Percentiles rank a stretch among this genome's conserved stretches.
These are phyloP conservation scores for Tulasnella sp. DNA, from an alignment of 768 basidiomycete species.

Conservation along the genomic window DNA sequence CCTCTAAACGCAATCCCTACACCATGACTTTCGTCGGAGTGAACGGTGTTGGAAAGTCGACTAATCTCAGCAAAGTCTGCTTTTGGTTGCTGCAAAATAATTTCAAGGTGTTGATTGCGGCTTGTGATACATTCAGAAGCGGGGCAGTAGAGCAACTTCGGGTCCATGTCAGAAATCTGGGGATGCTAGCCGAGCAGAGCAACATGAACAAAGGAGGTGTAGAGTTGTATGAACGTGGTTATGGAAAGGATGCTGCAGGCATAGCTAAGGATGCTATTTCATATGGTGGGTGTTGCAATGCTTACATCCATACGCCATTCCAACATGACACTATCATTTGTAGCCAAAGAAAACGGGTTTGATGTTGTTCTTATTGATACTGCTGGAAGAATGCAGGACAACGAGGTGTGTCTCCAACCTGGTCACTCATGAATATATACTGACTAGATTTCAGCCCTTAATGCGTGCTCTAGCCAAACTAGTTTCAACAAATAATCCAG, in stretches of 20 bases:
- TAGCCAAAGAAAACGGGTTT: slow-evolving; percentile 80
- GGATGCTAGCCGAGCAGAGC: slow-evolving; percentile 49
- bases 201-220: slow-evolving; percentile 63
- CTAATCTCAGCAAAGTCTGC: slow-evolving; percentile 94
- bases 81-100: slow-evolving; percentile 99
- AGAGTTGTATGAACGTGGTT: slow-evolving; percentile 90
- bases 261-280: slow-evolving; percentile 92
- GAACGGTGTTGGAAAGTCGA: slow-evolving; percentile 97
- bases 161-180: slow-evolving; percentile 89
- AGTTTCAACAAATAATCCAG: slow-evolving; percentile 84
- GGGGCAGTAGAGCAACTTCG: slow-evolving; percentile 96
- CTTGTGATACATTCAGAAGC: slow-evolving; percentile 96
- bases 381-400: slow-evolving; percentile 98
- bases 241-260: slow-evolving; percentile 95
- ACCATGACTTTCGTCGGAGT: slow-evolving; percentile 95
- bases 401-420: slow-evolving; percentile 49
- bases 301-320: neutral
- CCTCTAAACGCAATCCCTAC: slow-evolving; percentile 54
- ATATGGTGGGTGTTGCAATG: slow-evolving; percentile 45
- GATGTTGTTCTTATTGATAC: slow-evolving; percentile 98
- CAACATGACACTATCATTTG: neutral
- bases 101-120: slow-evolving; percentile 85
- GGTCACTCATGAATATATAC: neutral
- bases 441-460: slow-evolving; percentile 46
- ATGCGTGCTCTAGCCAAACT: slow-evolving; percentile 99